Conservation (phyloP, 2,329 filamentous ascomycete species). For the Monosporascus sp. region DNA sequence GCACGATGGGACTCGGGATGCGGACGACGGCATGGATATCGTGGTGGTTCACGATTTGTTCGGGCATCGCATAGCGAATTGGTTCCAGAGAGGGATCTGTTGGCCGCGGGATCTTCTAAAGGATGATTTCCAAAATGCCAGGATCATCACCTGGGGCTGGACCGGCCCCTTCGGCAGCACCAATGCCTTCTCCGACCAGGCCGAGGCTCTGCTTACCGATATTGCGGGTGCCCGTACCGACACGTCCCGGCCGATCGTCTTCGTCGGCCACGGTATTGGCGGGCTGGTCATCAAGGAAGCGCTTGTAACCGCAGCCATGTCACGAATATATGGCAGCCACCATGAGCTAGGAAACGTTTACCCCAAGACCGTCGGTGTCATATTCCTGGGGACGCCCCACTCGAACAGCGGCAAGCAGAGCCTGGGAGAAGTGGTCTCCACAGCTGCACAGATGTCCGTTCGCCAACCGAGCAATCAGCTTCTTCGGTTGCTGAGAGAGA, state of each 20-base stretch:
- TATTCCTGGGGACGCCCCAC: constrained; percentile 26
- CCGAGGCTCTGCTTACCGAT: constrained; percentile 21
- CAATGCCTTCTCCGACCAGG: constrained; percentile 23
- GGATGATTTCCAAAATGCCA: constrained; percentile 18
- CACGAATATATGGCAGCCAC: constrained; percentile 25
- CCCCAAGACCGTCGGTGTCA: constrained; percentile 24
- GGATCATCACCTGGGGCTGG: constrained; percentile 27
- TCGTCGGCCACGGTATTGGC: constrained; percentile 24
- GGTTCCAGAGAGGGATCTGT: constrained; percentile 22
- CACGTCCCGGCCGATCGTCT: constrained; percentile 25
- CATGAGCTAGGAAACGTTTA: constrained; percentile 26
- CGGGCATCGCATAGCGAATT: constrained; percentile 20
- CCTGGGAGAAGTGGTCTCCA: constrained; percentile 23
- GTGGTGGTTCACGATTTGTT: constrained; percentile 26
- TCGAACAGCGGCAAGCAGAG: constrained; percentile 20
- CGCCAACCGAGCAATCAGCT: constrained; percentile 16
- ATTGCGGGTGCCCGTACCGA: constrained; percentile 18
- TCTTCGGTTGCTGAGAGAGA: constrained; percentile 18
- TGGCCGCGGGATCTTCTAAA: constrained; percentile 25
- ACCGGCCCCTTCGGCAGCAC: constrained; percentile 11
- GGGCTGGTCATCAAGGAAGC: constrained; percentile 27
- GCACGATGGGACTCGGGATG: constrained; percentile 16
- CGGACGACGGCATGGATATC: constrained; percentile 23
- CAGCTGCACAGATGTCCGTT: constrained; percentile 22
- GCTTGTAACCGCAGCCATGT: constrained; percentile 24